These are phyloP conservation scores for Coprinopsis marcescibilis DNA, from an alignment of 768 basidiomycete genomes.

Conservation along the genomic window DNA sequence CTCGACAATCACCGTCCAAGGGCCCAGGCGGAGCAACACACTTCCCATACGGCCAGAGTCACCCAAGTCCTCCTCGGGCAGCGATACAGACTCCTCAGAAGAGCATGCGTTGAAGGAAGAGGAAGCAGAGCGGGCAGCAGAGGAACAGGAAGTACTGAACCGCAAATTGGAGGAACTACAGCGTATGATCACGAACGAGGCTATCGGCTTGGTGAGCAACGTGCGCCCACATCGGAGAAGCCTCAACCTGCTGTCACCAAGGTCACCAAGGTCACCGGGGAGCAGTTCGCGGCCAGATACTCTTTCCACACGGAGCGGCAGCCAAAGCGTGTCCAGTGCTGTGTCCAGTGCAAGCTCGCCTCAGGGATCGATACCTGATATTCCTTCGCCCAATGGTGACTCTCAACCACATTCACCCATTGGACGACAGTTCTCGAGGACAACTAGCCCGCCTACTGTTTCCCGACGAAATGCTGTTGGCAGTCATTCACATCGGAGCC, in stretches of 20 bases:
- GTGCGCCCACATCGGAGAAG: slow-evolving; percentile 22
- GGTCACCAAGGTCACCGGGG: slow-evolving; percentile 25
- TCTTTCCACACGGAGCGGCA: slow-evolving; percentile 48
- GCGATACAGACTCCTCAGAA: slow-evolving; percentile 49
- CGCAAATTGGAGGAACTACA: slow-evolving; percentile 66
- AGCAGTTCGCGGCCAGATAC: slow-evolving; percentile 32
- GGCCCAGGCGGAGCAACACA: slow-evolving; percentile 33
- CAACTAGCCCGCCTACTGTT: slow-evolving; percentile 55
- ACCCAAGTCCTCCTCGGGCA: slow-evolving; percentile 48
- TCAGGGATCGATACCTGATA: slow-evolving; percentile 75
- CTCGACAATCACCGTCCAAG: slow-evolving; percentile 68
- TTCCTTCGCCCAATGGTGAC: slow-evolving; percentile 61
- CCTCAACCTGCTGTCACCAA: slow-evolving; percentile 34
- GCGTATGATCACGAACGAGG: slow-evolving; percentile 67
- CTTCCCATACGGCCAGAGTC: slow-evolving; percentile 19
- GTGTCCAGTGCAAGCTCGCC: slow-evolving; percentile 65
- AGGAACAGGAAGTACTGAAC: slow-evolving; percentile 63
- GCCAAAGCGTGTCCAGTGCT: slow-evolving; percentile 48
- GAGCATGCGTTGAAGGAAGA: slow-evolving; percentile 55
- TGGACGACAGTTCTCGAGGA: slow-evolving; percentile 50
- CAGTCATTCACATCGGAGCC: slow-evolving; percentile 41
- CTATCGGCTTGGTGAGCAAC: slow-evolving; percentile 59
- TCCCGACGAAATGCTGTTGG: slow-evolving; percentile 52
- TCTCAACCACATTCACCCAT: slow-evolving; percentile 50
- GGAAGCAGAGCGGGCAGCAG: slow-evolving; percentile 59